These are phyloP conservation scores for Populus hybrid DNA, from an alignment of 441 rosid species.

Conservation along the genomic window DNA sequence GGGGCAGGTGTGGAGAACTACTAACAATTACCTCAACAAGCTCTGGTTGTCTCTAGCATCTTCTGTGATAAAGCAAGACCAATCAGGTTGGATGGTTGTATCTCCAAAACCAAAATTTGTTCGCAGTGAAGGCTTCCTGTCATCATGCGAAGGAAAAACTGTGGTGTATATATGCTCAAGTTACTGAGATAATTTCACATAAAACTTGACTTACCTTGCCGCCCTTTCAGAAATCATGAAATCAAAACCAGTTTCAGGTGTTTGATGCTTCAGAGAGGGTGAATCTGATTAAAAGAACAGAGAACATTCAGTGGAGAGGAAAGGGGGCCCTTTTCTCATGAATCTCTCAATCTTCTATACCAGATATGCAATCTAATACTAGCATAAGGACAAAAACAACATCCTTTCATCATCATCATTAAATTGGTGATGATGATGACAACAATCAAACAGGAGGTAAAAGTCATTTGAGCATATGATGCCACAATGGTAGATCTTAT, in stretches of 20 bases:
- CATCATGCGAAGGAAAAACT: slow-evolving; percentile 19
- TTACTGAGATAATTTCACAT: background rate
- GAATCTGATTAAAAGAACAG: slow-evolving; percentile 33
- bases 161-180: background rate
- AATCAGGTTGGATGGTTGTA: slow-evolving; percentile 28
- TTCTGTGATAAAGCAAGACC: slow-evolving; percentile 37
- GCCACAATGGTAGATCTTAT: background rate
- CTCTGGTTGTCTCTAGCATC: slow-evolving; percentile 50
- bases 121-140: slow-evolving; percentile 26
- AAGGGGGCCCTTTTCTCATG: background rate
- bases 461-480: background rate
- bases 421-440: background rate
- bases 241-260: slow-evolving; percentile 30
- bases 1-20: slow-evolving; percentile 1
- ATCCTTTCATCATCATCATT: background rate
- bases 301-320: slow-evolving; percentile 15
- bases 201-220: slow-evolving; percentile 34
- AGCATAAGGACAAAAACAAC: background rate
- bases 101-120: slow-evolving; percentile 26
- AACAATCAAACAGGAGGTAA: background rate
- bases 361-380: background rate
- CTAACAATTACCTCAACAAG: slow-evolving; percentile 48
- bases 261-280: slow-evolving; percentile 34
- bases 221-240: slow-evolving; percentile 26
- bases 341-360: slow-evolving; percentile 5